Evolutionary conservation across 75 land plant species (phyloP).

Genomic region (Cupressus sempervirens): DNA sequence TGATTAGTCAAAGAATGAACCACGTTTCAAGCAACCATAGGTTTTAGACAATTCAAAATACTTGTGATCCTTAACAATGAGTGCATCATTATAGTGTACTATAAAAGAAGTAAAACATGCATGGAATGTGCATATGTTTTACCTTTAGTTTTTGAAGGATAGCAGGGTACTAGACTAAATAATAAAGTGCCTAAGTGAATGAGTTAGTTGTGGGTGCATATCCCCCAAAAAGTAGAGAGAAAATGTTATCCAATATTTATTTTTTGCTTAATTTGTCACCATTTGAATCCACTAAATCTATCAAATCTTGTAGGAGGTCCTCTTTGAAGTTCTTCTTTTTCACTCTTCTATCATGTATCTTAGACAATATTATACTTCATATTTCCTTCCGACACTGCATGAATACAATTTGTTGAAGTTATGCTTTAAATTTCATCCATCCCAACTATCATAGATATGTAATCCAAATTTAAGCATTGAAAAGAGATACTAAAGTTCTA

Average conservation of each 20-base stretch:
- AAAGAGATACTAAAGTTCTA: no score
- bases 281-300: slow-evolving; percentile 15
- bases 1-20: no score
- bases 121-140: background rate
- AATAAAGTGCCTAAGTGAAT: background rate
- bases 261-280: slow-evolving; percentile 27
- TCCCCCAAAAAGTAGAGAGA: slow-evolving; percentile 25
- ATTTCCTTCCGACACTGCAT: background rate
- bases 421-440: no score
- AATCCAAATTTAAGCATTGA: no score
- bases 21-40: no score
- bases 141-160: background rate
- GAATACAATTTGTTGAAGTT: no score
- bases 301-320: slow-evolving; percentile 5
- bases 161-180: background rate
- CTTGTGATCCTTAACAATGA: no score
- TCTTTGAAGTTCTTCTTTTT: background rate
- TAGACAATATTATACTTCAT: background rate
- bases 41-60: no score
- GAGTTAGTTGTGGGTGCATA: slow-evolving; percentile 6
- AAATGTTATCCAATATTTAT: slow-evolving; percentile 33
- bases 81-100: no score
- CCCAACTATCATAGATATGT: no score
- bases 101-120: background rate
- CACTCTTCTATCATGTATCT: background rate